Evolutionary conservation across 805 yeast species (phyloP).

Genomic region (Monosporozyma aerobia): DNA sequence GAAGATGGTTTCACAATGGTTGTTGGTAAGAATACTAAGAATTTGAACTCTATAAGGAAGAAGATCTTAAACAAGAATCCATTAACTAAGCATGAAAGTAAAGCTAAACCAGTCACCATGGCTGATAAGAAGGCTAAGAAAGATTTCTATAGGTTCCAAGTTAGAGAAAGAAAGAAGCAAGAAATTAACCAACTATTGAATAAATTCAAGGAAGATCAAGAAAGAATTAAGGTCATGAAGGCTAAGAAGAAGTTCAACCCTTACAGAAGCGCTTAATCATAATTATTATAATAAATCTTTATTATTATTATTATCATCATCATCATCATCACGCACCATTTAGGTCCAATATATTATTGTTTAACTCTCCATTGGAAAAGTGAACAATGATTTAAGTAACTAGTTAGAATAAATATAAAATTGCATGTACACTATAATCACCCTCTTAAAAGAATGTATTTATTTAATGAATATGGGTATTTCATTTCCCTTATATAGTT

Average conservation of each 20-base stretch:
- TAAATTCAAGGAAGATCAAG: constrained; percentile 88
- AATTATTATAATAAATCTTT: neutral
- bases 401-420: neutral
- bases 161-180: constrained; percentile 84
- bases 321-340: neutral
- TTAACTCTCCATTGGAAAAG: neutral
- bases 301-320: neutral
- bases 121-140: constrained; percentile 61
- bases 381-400: neutral
- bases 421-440: neutral
- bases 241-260: constrained; percentile 82
- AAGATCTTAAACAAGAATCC: constrained; percentile 29
- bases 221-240: constrained; percentile 65
- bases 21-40: constrained; percentile 77
- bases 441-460: neutral
- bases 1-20: constrained; percentile 93
- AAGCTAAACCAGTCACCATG: constrained; percentile 29
- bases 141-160: constrained; percentile 93
- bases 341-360: neutral
- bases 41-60: constrained; percentile 37
- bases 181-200: constrained; percentile 81
- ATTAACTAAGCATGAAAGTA: constrained; percentile 23
- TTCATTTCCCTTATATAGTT: too few species aligned
- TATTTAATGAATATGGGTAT: too few species aligned
- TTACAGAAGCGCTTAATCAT: constrained; percentile 35